These are phyloP conservation scores for Ascochyta lentis DNA, from an alignment of 2,329 filamentous ascomycete species.

Conservation along the genomic window DNA sequence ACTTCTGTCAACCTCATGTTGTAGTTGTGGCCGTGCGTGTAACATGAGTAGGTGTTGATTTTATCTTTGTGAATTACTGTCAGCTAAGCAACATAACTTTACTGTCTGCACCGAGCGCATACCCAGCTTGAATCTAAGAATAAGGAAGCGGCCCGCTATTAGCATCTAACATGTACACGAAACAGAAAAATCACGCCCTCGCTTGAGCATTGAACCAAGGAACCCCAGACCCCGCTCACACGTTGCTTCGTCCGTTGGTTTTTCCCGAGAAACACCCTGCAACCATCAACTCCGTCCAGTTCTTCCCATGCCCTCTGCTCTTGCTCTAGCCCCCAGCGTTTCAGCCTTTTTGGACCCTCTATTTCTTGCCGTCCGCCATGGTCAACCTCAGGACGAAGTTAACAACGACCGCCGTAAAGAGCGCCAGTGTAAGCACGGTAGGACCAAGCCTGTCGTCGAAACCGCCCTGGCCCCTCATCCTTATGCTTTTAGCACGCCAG, in stretches of 20 bases:
- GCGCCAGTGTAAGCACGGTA: constrained; percentile 83
- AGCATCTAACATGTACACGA: neutral
- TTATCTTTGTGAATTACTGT: neutral
- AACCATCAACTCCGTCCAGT: neutral
- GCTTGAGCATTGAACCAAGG: too few species aligned
- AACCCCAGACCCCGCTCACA: neutral
- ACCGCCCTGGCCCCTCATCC: constrained; percentile 87
- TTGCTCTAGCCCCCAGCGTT: neutral
- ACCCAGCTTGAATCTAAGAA: neutral
- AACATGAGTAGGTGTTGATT: neutral
- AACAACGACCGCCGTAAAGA: constrained; percentile 88
- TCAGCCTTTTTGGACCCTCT: neutral
- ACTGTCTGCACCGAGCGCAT: neutral
- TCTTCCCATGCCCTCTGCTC: neutral
- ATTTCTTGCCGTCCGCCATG: constrained; percentile 27
- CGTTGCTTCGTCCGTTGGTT: neutral
- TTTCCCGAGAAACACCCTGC: neutral
- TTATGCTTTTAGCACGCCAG: constrained; percentile 93
- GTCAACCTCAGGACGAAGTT: constrained; percentile 79
- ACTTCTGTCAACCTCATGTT: neutral
- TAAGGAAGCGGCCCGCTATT: neutral
- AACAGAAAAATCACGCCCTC: neutral
- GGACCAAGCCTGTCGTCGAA: constrained; percentile 97
- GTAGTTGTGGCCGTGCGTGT: neutral
- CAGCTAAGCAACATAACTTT: neutral